A percentile compares a stretch with the other conserved stretches of the same genome.
Evolutionary conservation across 2,329 filamentous ascomycete genomes (phyloP).

Genomic region (Clonostachys sp.): DNA sequence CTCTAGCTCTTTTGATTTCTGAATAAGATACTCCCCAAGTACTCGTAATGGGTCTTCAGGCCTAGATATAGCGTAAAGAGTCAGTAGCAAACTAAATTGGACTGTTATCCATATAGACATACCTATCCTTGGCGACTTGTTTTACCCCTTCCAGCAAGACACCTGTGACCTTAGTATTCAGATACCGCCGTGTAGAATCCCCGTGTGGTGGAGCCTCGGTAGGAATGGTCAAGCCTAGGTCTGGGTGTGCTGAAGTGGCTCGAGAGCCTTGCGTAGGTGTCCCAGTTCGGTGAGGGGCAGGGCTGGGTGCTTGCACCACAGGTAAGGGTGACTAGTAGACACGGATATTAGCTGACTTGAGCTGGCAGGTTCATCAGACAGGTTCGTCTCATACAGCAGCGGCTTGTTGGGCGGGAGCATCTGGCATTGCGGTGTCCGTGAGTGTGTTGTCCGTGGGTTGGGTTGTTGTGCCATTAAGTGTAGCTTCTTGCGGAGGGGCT

Average conservation of each 20-base stretch:
- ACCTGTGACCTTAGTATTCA: constrained; percentile 67
- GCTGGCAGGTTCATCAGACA: background rate
- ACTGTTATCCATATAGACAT: constrained; percentile 29
- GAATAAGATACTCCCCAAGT: constrained; percentile 66
- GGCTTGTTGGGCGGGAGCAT: constrained; percentile 32
- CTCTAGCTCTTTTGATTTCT: constrained; percentile 64
- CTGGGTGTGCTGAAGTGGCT: constrained; percentile 53
- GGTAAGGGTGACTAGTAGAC: constrained; percentile 31
- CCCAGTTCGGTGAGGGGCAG: constrained; percentile 36
- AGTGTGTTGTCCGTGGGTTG: constrained; percentile 11
- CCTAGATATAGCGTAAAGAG: constrained; percentile 23
- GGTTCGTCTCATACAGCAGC: constrained; percentile 24
- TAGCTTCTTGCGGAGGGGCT: constrained; percentile 1
- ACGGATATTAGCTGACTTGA: background rate
- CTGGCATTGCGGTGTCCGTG: constrained; percentile 37
- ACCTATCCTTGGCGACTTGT: constrained; percentile 66
- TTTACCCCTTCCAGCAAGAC: constrained; percentile 73
- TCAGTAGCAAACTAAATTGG: background rate
- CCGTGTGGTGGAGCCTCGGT: constrained; percentile 59
- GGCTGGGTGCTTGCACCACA: constrained; percentile 28
- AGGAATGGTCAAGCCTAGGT: constrained; percentile 48
- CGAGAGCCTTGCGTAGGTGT: constrained; percentile 48
- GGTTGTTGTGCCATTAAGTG: background rate
- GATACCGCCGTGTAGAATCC: constrained; percentile 64
- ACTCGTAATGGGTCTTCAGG: constrained; percentile 65